A percentile compares a stretch with the other conserved stretches of the same genome.
Evolutionary conservation across 2,329 filamentous ascomycete species (phyloP).

Genomic region (Penicillium occitanis): DNA sequence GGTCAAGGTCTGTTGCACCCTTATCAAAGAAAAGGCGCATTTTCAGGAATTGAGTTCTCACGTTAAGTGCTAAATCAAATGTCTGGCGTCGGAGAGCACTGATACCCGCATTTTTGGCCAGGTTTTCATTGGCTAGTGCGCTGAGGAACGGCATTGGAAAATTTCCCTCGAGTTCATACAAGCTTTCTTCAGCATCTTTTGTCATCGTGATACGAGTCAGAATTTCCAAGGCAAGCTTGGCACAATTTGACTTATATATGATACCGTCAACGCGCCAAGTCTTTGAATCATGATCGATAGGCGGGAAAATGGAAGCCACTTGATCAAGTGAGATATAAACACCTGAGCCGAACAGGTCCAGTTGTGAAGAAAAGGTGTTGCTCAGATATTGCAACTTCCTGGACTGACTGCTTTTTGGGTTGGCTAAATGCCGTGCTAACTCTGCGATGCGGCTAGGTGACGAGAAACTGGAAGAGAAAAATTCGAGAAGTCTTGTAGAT

Average conservation of each 20-base stretch:
- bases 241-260: slow-evolving; percentile 47
- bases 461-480: slow-evolving; percentile 34
- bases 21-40: slow-evolving; percentile 39
- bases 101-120: slow-evolving; percentile 30
- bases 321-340: slow-evolving; percentile 39
- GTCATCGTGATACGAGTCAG: slow-evolving; percentile 33
- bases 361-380: slow-evolving; percentile 29
- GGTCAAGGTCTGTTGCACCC: slow-evolving; percentile 37
- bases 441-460: slow-evolving; percentile 31
- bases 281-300: slow-evolving; percentile 21
- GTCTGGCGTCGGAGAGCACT: slow-evolving; percentile 45
- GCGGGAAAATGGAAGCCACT: slow-evolving; percentile 34
- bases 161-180: slow-evolving; percentile 34
- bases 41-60: slow-evolving; percentile 58
- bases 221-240: slow-evolving; percentile 42
- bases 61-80: slow-evolving; percentile 52
- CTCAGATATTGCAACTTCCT: slow-evolving; percentile 30
- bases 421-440: slow-evolving; percentile 33
- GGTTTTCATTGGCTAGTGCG: slow-evolving; percentile 26
- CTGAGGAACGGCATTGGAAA: slow-evolving; percentile 40
- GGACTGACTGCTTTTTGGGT: slow-evolving; percentile 31
- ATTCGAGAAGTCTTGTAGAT: slow-evolving; percentile 37
- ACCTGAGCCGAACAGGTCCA: slow-evolving; percentile 30
- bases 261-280: slow-evolving; percentile 39
- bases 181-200: slow-evolving; percentile 24